Evolutionary conservation across 441 rosid genomes (phyloP).

Genomic region (Aquilaria agallochum): DNA sequence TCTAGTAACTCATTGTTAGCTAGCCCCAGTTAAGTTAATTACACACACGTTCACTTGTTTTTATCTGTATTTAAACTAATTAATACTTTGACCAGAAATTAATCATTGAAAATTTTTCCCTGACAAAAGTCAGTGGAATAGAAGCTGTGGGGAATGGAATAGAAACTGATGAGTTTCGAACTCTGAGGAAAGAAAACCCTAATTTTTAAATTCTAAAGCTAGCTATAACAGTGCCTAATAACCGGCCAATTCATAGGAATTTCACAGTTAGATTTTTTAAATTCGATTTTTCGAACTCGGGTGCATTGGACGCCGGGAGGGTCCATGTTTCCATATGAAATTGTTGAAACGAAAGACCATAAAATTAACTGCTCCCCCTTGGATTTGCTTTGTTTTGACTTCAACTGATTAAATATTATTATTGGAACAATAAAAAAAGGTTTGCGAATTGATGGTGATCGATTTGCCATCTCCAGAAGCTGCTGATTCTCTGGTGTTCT

Average conservation of each 20-base stretch:
- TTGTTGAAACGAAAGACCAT: constrained; percentile 37
- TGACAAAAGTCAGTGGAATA: constrained; percentile 85
- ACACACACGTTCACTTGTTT: constrained; percentile 15
- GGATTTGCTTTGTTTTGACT: constrained; percentile 12
- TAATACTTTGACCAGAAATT: not conserved
- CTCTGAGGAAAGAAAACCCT: constrained; percentile 30
- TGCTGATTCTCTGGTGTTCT: constrained; percentile 48
- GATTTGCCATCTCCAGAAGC: constrained; percentile 39
- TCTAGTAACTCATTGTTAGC: too few species aligned
- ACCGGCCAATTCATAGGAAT: constrained; percentile 20
- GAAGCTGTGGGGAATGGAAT: constrained; percentile 94
- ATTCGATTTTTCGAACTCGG: constrained; percentile 14
- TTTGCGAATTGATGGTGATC: constrained; percentile 8
- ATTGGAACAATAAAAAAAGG: constrained; percentile 22
- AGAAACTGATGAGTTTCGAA: constrained; percentile 57
- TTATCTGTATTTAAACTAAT: constrained; percentile 14
- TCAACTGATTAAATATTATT: constrained; percentile 30
- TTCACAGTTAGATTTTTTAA: constrained; percentile 19
- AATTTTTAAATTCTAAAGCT: too few species aligned
- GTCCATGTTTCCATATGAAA: constrained; percentile 41
- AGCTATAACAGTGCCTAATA: constrained; percentile 26
- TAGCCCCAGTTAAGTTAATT: not conserved
- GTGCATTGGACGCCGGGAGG: constrained; percentile 54
- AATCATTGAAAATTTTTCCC: constrained; percentile 18
- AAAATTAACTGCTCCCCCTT: constrained; percentile 9